These are phyloP conservation scores for Esteya vermicola DNA, from an alignment of 2,329 filamentous ascomycete species.

Conservation along the genomic window DNA sequence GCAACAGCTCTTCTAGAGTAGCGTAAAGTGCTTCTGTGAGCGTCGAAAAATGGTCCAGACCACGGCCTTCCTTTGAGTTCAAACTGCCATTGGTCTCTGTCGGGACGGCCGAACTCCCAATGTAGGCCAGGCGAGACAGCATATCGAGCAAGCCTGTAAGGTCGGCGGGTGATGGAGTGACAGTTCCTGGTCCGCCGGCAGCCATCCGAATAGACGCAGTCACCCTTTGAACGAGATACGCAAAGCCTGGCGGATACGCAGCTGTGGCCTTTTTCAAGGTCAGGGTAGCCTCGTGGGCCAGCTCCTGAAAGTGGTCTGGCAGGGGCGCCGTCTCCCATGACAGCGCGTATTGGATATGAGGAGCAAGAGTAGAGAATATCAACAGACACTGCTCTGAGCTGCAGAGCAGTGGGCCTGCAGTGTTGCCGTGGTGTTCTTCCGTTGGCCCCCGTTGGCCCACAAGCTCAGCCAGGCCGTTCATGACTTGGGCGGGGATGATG, in stretches of 20 bases:
- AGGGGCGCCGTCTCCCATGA: background rate
- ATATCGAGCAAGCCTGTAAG: constrained; percentile 19
- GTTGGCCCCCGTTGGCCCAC: constrained; percentile 23
- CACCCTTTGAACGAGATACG: constrained; percentile 2
- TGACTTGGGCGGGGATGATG: constrained; percentile 25
- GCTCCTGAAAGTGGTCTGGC: background rate
- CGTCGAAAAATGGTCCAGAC: constrained; percentile 12
- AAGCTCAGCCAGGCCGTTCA: constrained; percentile 30
- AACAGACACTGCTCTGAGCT: constrained; percentile 14
- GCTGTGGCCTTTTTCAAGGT: constrained; percentile 5
- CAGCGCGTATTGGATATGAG: constrained; percentile 1
- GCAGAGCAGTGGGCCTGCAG: constrained; percentile 16
- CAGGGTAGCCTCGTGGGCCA: constrained; percentile 9
- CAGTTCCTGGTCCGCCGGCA: background rate
- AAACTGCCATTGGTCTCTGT: no score
- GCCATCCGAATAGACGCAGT: background rate
- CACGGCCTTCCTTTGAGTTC: constrained; percentile 5
- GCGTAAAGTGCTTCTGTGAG: constrained; percentile 9
- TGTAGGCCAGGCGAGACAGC: constrained; percentile 29
- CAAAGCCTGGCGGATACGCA: constrained; percentile 7
- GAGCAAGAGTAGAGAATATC: constrained; percentile 12
- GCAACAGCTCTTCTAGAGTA: constrained; percentile 22
- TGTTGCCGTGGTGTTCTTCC: background rate
- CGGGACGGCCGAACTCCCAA: constrained; percentile 31
- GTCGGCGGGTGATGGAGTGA: background rate